phyloP scores from a whole-genome alignment of 2,329 filamentous ascomycete species.

The Talaromyces sp. region DNA sequence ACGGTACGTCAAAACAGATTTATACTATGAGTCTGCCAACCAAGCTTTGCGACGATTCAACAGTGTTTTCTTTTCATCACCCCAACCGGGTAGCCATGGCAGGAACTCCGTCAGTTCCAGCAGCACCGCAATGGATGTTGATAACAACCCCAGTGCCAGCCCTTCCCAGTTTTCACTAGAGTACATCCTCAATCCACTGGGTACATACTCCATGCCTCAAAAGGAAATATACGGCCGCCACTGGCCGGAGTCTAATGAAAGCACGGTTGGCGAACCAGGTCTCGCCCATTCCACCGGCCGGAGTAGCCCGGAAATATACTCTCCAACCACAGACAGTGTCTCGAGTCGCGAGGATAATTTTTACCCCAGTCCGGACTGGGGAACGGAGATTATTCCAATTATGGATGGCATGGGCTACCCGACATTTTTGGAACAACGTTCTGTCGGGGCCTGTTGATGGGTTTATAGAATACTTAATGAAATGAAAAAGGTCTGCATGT shows the following conservation, averaged over 20 bases:
- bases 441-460: neutral
- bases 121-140: neutral
- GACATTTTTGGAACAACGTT: neutral
- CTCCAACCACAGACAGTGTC: neutral
- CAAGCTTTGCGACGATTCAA: constrained; percentile 2
- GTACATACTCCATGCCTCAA: neutral
- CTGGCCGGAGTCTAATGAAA: neutral
- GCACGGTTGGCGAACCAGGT: neutral
- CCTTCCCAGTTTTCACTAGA: constrained; percentile 2
- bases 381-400: constrained; percentile 4
- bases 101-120: neutral
- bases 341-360: neutral
- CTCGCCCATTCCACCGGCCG: neutral
- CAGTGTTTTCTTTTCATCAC: neutral
- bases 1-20: constrained; percentile 1
- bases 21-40: constrained; percentile 4
- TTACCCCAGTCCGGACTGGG: constrained; percentile 1
- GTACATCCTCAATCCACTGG: constrained; percentile 4
- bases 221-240: neutral
- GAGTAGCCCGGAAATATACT: neutral
- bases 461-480: neutral
- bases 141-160: neutral
- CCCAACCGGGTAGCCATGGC: neutral
- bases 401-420: constrained; percentile 7
- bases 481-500: neutral